A percentile compares a stretch with the other conserved stretches of the same genome.
phyloP scores from a whole-genome alignment of 495 filamentous ascomycete genomes.

The Geopyxis carbonaria region DNA sequence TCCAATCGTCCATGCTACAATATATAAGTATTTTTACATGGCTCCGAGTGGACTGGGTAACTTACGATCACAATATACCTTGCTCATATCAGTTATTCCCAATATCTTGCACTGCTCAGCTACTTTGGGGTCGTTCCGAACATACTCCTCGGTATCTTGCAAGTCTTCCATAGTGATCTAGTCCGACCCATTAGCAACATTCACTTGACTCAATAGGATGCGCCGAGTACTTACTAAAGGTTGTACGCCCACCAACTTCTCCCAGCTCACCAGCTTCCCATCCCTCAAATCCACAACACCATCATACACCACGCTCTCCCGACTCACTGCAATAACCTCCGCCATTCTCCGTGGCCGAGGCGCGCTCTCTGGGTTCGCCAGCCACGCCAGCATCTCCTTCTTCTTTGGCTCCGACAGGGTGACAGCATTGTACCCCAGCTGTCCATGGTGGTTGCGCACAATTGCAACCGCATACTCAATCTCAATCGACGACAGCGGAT shows the following conservation, averaged over 20 bases:
- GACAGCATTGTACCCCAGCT: conserved; percentile 73
- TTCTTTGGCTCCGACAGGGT: conserved; percentile 80
- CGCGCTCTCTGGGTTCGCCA: conserved; percentile 42
- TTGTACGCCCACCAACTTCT: conserved; percentile 61
- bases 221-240: conserved; percentile 44
- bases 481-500: conserved; percentile 60
- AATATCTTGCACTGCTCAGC: conserved; percentile 82
- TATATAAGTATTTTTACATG: too few species aligned
- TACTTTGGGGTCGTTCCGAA: conserved; percentile 66
- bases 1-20: conserved; percentile 83
- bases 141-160: conserved; percentile 66
- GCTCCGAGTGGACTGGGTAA: conserved; percentile 15
- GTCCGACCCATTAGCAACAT: background rate
- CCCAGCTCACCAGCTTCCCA: conserved; percentile 58
- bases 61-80: conserved; percentile 79
- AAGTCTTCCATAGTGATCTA: conserved; percentile 92
- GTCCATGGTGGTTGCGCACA: conserved; percentile 51
- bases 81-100: conserved; percentile 87
- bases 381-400: conserved; percentile 70
- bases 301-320: conserved; percentile 67
- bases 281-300: conserved; percentile 63
- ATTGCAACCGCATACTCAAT: conserved; percentile 59
- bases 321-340: conserved; percentile 73
- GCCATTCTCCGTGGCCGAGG: conserved; percentile 56
- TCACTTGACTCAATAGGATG: background rate